Base-by-base conservation (phyloP, 78 protist species). In the Tieghemostelium lacteum region DNA sequence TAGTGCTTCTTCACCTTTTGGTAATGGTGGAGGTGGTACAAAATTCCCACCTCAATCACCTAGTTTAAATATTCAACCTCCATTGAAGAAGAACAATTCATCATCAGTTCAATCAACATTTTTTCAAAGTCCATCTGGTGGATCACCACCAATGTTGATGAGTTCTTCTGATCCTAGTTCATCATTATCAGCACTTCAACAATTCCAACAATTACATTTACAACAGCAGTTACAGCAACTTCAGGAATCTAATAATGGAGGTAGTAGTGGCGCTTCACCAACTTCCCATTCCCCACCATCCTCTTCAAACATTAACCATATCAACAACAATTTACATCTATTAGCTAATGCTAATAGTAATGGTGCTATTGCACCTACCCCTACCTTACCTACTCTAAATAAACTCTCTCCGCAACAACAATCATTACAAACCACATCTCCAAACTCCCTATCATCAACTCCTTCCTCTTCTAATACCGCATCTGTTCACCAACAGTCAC, bases 381-480 rank as follows among this genome's bases (percentile, higher is more conserved):
- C 26, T n/a, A n/a, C n/a, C n/a, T n/a, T n/a, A n/a, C n/a, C n/a
- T n/a, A n/a, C n/a, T n/a, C n/a, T n/a, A n/a, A n/a, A n/a, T n/a
- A n/a, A n/a, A n/a, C n/a, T n/a, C n/a, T n/a, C n/a, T n/a, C 64
- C 5, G 22, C 64, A 52, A 72, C 40, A 55, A 55, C 78, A 55
- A 20, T 26, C 1, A 2, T 16, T 7, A 52, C 75, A 6, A 6
- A 14, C 6, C 52, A 6, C 39, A 57, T 16, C 63, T 16, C 6
- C 75, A 17, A 22, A 45, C n/a, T 45, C 64, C 12, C 5, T 63
- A 19, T 8, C 78, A 54, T 3, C 62, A 50, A 54, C 78, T 17
- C 16, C 39, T 54, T 4, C 49, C 16, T 2, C 78, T 7, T 3
- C 36, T 3, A 72, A 61, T 19, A 57, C 63, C 19, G 10, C 63